These are phyloP conservation scores for Amborella trichopoda DNA, from an alignment of 164 flowering plant genomes.

Conservation along the genomic window DNA sequence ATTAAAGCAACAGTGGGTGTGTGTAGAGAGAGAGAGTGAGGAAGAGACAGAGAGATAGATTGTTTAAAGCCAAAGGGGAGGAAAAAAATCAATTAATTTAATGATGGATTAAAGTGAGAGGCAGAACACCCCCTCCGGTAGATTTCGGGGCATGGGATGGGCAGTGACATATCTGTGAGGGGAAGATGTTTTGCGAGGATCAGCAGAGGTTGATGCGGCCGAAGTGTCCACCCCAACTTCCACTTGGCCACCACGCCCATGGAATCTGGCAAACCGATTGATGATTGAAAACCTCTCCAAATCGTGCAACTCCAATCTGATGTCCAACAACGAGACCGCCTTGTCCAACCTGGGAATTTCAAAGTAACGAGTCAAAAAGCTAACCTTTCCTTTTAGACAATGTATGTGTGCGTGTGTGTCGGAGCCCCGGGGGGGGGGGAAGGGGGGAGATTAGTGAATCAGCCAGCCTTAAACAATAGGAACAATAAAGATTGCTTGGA, in stretches of 20 bases:
- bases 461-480: too few species aligned
- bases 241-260: slow-evolving; percentile 31
- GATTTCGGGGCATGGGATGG: slow-evolving; percentile 50
- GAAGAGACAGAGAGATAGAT: slow-evolving; percentile 2
- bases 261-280: slow-evolving; percentile 81
- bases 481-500: too few species aligned
- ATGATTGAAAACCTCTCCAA: slow-evolving; percentile 57
- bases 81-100: slow-evolving; percentile 27
- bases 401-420: too few species aligned
- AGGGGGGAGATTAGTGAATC: too few species aligned
- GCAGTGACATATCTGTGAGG: slow-evolving; percentile 69
- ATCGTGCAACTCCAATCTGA: slow-evolving; percentile 61
- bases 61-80: background rate
- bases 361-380: too few species aligned
- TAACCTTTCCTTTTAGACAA: too few species aligned
- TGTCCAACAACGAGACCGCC: slow-evolving; percentile 37
- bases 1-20: background rate
- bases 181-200: slow-evolving; percentile 18
- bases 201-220: background rate
- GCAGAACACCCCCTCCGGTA: slow-evolving; percentile 70
- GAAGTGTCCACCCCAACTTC: slow-evolving; percentile 11
- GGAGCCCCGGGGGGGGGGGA: too few species aligned
- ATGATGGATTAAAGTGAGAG: slow-evolving; percentile 62
- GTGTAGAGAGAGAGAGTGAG: background rate
- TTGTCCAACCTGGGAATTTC: slow-evolving; percentile 51